Evolutionary conservation across 768 basidiomycete genomes (phyloP), one percentile per base, ranked within the genome.

Genomic region (Nidularia sp.): DNA sequence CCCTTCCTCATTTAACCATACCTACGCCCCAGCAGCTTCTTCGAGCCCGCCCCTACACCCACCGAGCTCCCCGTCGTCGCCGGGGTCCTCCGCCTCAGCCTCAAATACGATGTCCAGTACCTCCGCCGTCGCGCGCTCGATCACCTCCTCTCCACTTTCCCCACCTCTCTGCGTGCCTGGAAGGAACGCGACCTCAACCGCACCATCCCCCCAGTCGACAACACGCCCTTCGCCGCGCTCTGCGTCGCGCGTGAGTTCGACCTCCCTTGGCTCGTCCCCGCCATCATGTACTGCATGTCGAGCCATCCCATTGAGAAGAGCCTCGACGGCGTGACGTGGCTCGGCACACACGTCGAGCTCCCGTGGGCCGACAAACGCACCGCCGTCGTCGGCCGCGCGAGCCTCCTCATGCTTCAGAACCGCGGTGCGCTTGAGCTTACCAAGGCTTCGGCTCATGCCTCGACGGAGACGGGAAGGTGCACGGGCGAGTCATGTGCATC

Each of bases 171-270:
- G 13, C 36, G 54, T 0, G 64, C 54, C 1, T 75, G 70, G 65
- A 61, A 66, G n/a, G 49, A 56, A 25, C 70, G 73, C 45, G 66
- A 73, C 34, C 51, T 50, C 2, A 50, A 53, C 4, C 69, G 73
- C 32, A 73, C 71, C 6, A 70, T 73, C 50, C 69, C 70, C 4
- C 62, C 69, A 13, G 60, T 69, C 51, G 68, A 70, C 46, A 70
- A 71, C 52, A 69, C 70, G 9, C 72, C 73, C 3, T 75, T 75
- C 53, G 69, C 65, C 39, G 68, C 68, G 9, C 61, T 72, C 43
- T 57, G 59, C 8, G 49, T 73, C 18, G 68, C 69, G 2, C 59
- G 66, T 6, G 66, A 71, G 54, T 66, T 73, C 41, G 64, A 67
- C 31, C 54, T 74, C 34, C 59, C 54, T 9, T 72, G 68, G 67